Base-by-base conservation (phyloP, 495 filamentous ascomycete species). In the Aspergillus cavernicola region DNA sequence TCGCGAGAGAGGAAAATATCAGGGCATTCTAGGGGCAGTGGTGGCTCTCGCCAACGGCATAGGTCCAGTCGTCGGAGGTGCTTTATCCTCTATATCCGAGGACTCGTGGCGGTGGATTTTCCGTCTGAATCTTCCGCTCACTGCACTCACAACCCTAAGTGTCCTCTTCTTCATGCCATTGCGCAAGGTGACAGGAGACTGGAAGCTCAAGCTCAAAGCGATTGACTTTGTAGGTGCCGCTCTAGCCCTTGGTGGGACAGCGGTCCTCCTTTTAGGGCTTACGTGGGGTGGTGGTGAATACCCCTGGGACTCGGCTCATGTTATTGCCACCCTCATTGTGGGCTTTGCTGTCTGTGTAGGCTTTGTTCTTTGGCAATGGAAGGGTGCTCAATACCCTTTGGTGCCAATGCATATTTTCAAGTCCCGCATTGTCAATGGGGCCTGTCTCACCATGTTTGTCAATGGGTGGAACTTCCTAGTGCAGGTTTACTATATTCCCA, bases 81-180 rank as follows among this genome's bases (percentile, higher is more conserved):
- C 76, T 0, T 62, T 84, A 19, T 74, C 77, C 2, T 66, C 66
- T 1, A 63, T 62, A 11, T 58, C 68, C 13, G 51, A 65, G 11
- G 68, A 68, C 36, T 74, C 72, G 13, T 80, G 81, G 81, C 62
- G 79, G 32, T 82, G 81, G 78, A 78, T 79, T 19, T 80, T 84
- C 52, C 74, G 77, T 22, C 56, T 83, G 7, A 80, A 76, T 41
- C 59, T 80, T 19, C 76, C 69, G 2, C 66, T 78, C 20, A 76
- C 76, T 11, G 67, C 61, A 5, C 43, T 79, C 22, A 72, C 69
- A 6, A 74, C 70, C 0, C 70, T 76, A 29, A 69, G 66, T 4
- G 79, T 80, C 41, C 58, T 82, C 4, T 80, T 80, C 50, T 72
- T 62, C 59, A 75, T 80, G 72, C 79, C 77, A 0, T 55, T 79